Conservation (phyloP, 495 filamentous ascomycete species). For the Evansstolkia leycettana region DNA sequence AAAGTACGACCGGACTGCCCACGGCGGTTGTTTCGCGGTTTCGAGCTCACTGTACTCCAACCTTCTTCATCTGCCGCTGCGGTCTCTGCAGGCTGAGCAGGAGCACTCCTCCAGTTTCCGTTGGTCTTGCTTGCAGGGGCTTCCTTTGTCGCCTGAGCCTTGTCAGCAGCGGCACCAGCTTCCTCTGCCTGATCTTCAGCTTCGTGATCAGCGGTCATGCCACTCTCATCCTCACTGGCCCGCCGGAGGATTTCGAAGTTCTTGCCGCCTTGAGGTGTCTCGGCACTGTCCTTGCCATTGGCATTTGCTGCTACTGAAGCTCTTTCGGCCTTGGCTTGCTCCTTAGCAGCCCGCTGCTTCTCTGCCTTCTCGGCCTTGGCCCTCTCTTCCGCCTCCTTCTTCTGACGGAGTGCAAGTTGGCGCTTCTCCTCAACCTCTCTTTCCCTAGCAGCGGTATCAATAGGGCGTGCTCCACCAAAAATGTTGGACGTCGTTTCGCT, state of each 20-base stretch:
- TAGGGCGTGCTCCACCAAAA: slow-evolving; percentile 83
- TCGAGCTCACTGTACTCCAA: slow-evolving; percentile 61
- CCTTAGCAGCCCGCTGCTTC: slow-evolving; percentile 35
- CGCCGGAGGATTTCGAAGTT: slow-evolving; percentile 45
- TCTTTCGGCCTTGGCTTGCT: slow-evolving; percentile 41
- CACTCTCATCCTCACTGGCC: slow-evolving; percentile 33
- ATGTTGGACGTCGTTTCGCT: slow-evolving; percentile 72
- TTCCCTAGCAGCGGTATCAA: slow-evolving; percentile 79
- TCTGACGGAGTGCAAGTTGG: slow-evolving; percentile 56
- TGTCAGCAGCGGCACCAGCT: slow-evolving; percentile 13
- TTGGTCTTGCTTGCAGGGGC: slow-evolving; percentile 18
- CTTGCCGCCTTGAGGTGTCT: slow-evolving; percentile 29
- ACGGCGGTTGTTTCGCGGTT: slow-evolving; percentile 40
- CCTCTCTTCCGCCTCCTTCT: slow-evolving; percentile 83
- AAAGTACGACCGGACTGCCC: slow-evolving; percentile 35
- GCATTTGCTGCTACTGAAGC: slow-evolving; percentile 32
- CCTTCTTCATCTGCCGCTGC: slow-evolving; percentile 51
- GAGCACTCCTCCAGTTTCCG: slow-evolving; percentile 24
- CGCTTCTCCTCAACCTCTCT: slow-evolving; percentile 83
- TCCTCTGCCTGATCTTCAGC: slow-evolving; percentile 14
- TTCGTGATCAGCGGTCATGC: slow-evolving; percentile 22
- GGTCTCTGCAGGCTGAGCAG: slow-evolving; percentile 21
- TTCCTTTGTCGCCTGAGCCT: too few relatives aligned
- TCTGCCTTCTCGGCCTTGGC: slow-evolving; percentile 58
- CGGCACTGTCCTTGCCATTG: slow-evolving; percentile 32